phyloP scores from a whole-genome alignment of 169 alveolate species.

The Plasmodium gallinaceum region DNA sequence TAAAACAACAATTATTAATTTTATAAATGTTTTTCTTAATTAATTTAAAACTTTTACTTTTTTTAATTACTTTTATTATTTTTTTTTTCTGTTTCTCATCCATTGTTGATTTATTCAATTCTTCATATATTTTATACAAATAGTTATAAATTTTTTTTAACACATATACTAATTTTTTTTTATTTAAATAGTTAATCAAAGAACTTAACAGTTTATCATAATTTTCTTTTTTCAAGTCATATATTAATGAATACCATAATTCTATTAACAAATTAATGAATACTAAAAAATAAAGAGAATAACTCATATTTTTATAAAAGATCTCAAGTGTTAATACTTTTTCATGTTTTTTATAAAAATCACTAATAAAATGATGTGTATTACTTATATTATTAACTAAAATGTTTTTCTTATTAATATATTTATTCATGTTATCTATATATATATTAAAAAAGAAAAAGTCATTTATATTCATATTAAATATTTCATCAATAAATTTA shows the following conservation, averaged over 20 bases:
- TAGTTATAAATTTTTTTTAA: slow-evolving; percentile 1
- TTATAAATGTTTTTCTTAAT: slow-evolving; percentile 15
- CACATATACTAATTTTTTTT: not conserved
- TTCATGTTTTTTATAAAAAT: slow-evolving; percentile 43
- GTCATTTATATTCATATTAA: slow-evolving; percentile 13
- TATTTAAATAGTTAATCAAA: slow-evolving; percentile 7
- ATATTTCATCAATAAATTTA: slow-evolving; percentile 4
- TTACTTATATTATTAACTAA: slow-evolving; percentile 37
- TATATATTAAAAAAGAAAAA: slow-evolving; percentile 41
- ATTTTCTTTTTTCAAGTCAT: not conserved
- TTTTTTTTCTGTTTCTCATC: slow-evolving; percentile 39
- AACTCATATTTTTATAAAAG: slow-evolving; percentile 32
- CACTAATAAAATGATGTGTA: slow-evolving; percentile 23
- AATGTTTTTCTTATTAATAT: slow-evolving; percentile 23
- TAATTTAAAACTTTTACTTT: slow-evolving; percentile 37
- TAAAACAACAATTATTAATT: slow-evolving; percentile 54
- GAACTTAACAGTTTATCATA: not conserved
- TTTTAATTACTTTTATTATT: slow-evolving; percentile 22
- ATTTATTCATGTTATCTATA: slow-evolving; percentile 34
- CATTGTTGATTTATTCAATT: slow-evolving; percentile 1
- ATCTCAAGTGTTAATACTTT: slow-evolving; percentile 21
- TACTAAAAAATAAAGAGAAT: slow-evolving; percentile 29
- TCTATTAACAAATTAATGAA: slow-evolving; percentile 33
- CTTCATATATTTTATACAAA: slow-evolving; percentile 9
- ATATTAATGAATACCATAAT: slow-evolving; percentile 1